Evolutionary conservation across 768 basidiomycete genomes (phyloP).

Genomic region (Holtermanniella nyarrowii): DNA sequence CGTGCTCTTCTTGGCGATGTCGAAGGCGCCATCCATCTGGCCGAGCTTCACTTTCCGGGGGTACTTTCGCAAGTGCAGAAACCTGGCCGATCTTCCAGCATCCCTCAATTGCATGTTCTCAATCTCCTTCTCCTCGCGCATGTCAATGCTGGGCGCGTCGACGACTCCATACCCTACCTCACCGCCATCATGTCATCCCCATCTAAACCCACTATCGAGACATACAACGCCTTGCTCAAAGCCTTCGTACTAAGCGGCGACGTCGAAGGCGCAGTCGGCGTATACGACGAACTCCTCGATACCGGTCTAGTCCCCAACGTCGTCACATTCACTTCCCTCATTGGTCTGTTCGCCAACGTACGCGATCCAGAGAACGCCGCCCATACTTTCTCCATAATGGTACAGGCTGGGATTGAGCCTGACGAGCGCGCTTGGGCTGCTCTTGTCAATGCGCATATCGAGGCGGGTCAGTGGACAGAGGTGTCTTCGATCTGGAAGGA

Average conservation of each 20-base stretch:
- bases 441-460: constrained; percentile 73
- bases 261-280: constrained; percentile 11
- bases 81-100: background rate
- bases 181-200: constrained; percentile 5
- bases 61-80: constrained; percentile 2
- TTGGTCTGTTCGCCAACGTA: constrained; percentile 55
- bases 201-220: constrained; percentile 2
- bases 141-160: constrained; percentile 17
- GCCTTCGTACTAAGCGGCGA: constrained; percentile 20
- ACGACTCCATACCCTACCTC: constrained; percentile 8
- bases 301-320: constrained; percentile 46
- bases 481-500: constrained; percentile 63
- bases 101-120: background rate
- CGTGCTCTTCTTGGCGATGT: background rate
- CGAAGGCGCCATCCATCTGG: background rate
- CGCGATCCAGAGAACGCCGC: constrained; percentile 59
- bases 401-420: constrained; percentile 26
- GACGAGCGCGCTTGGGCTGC: constrained; percentile 43
- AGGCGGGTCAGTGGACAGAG: constrained; percentile 66
- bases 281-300: constrained; percentile 24
- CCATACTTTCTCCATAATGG: constrained; percentile 57
- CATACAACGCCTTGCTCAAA: constrained; percentile 19
- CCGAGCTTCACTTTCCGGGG: background rate
- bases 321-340: constrained; percentile 56
- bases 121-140: constrained; percentile 16